Base-by-base conservation (phyloP, 2,329 filamentous ascomycete genomes). In the Monosporascus sp. region DNA sequence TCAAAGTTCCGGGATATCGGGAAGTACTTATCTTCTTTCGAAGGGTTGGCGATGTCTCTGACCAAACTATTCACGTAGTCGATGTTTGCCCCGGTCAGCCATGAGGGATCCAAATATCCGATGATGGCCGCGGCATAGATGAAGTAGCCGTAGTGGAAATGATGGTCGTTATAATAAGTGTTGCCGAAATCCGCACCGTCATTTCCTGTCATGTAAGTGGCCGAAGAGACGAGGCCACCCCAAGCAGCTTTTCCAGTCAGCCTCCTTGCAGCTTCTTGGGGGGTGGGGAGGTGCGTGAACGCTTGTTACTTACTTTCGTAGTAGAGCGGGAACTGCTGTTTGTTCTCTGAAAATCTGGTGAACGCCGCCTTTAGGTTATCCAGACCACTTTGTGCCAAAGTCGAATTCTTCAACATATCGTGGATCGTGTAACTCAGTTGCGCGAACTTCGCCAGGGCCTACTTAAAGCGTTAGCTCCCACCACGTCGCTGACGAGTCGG, bases 91-190 rank as follows among this genome's bases (percentile, higher is more conserved):
- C 74, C 59, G 19, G 63, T 70, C 26, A 93, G 71, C 92, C 92
- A 97, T 3, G 67, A 71, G 0, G 86, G 82, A 60, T 96, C 90
- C 5, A 97, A 75, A 50, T 88, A 81, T 1, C 82, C 92, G 53
- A 97, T 91, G 7, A 94, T 81, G 1, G 93, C 89, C 0, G 90
- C 91, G 0, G 91, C 78, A 53, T 95, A 88, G 58, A 97, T 87
- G 70, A 95, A 94, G 67, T 97, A 97, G 35, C 90, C 91, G 64
- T 89, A 92, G 64, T 89, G 87, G 62, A 87, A 87, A 65, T 88
- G 84, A 60, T 87, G 85, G 63, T 88, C 85, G 62, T 88, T 93
- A 74, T 92, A 93, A 65, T 84, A 88, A 1, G 87, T 89, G 69
- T 97, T 97, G 58, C 94, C 94, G 72, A 96, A 97, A 67, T 97